These are phyloP conservation scores for Vickermania ingenoplastis DNA, from an alignment of 208 protist genomes.

Conservation along the genomic window DNA sequence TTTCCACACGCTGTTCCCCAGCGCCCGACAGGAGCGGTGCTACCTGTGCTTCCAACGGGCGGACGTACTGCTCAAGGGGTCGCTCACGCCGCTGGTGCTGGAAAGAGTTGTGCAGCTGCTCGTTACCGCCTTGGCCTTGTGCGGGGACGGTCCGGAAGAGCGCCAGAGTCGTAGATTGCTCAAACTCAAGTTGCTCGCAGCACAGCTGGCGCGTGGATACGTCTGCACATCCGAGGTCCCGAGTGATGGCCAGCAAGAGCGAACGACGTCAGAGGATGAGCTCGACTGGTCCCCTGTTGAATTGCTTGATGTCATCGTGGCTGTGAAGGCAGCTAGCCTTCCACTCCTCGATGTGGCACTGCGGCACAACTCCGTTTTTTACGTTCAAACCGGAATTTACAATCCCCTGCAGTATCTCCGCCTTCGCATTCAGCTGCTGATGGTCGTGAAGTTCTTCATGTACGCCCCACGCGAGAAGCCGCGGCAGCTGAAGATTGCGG, in stretches of 20 bases:
- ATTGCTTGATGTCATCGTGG: constrained; percentile 57
- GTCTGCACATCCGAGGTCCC: constrained; percentile 11
- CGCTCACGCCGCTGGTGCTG: constrained; percentile 27
- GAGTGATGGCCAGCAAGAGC: too few species aligned
- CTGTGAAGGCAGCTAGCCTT: constrained; percentile 44
- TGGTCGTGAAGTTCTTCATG: constrained; percentile 75
- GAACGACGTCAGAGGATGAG: too few species aligned
- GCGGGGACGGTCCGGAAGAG: constrained; percentile 10
- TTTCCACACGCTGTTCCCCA: constrained; percentile 11
- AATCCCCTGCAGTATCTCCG: constrained; percentile 56
- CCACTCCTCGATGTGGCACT: constrained; percentile 46
- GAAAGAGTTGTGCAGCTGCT: constrained; percentile 37
- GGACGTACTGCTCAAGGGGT: constrained; percentile 38
- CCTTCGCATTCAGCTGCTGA: constrained; percentile 47
- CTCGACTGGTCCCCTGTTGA: constrained; percentile 10
- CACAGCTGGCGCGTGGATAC: constrained; percentile 21
- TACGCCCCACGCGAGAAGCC: constrained; percentile 3
- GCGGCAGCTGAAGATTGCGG: constrained; percentile 29
- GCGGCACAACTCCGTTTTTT: constrained; percentile 43
- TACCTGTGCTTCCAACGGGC: constrained; percentile 58
- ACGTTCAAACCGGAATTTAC: constrained; percentile 50
- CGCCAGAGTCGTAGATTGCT: constrained; percentile 29
- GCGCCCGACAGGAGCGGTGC: constrained; percentile 43
- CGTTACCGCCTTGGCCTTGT: constrained; percentile 40
- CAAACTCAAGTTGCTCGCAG: constrained; percentile 12